A percentile compares a stretch with the other conserved stretches of the same genome.
phyloP scores from a whole-genome alignment of 768 basidiomycete species.

The Gloeophyllum trabeum region DNA sequence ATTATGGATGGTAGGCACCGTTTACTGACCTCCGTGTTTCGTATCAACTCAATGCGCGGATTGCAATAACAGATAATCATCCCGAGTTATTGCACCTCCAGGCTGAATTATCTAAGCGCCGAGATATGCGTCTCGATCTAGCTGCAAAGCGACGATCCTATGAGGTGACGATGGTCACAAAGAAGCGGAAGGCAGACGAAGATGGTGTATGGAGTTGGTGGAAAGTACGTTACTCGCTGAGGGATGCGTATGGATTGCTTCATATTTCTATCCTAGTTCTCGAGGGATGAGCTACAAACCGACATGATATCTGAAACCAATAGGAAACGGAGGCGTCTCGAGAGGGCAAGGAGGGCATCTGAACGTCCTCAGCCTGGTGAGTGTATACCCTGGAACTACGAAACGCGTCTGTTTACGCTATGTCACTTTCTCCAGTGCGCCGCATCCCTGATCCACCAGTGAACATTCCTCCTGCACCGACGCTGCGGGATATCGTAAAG shows the following conservation, averaged over 20 bases:
- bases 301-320: constrained; percentile 88
- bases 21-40: constrained; percentile 1
- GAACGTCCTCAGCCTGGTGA: constrained; percentile 70
- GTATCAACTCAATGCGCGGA: not conserved
- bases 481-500: constrained; percentile 57
- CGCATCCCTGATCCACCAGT: constrained; percentile 46
- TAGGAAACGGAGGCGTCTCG: constrained; percentile 72
- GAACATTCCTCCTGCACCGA: constrained; percentile 42
- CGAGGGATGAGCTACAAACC: constrained; percentile 70
- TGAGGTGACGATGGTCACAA: constrained; percentile 51
- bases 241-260: constrained; percentile 2
- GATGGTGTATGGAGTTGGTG: constrained; percentile 82
- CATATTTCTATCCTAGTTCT: constrained; percentile 31
- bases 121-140: constrained; percentile 73
- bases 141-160: constrained; percentile 65
- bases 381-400: constrained; percentile 13
- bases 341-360: constrained; percentile 70
- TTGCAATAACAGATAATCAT: constrained; percentile 48
- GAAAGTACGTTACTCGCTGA: constrained; percentile 42
- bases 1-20: constrained; percentile 62
- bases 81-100: constrained; percentile 82
- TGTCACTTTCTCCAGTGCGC: constrained; percentile 29
- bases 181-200: constrained; percentile 60
- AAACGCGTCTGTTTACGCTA: not conserved
- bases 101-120: constrained; percentile 62